Conservation (phyloP, 176 grass and related monocot species). For the Paspalum notatum region DNA sequence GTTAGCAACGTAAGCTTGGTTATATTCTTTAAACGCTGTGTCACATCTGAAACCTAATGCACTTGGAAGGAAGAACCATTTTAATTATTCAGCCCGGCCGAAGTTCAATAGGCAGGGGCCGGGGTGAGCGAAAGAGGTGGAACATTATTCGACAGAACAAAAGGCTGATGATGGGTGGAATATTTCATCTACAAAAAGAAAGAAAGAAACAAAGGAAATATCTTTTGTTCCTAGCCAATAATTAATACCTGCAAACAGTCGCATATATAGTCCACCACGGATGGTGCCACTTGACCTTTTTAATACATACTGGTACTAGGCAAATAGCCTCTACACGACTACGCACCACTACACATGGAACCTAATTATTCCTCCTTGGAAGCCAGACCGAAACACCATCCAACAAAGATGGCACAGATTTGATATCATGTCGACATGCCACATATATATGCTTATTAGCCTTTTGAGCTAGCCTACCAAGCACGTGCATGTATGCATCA, state of each 20-base stretch:
- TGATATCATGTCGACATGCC: conserved; percentile 30
- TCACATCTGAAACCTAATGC: conserved; percentile 52
- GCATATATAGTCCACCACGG: not conserved
- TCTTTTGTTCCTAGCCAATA: conserved; percentile 35
- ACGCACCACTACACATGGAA: conserved; percentile 30
- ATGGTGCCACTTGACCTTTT: conserved; percentile 38
- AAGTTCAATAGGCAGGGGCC: not conserved
- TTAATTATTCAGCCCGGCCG: not conserved
- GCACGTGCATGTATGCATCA: conserved; percentile 10
- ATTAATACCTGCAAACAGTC: conserved; percentile 9
- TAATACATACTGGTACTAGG: not conserved
- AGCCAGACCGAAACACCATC: conserved; percentile 31
- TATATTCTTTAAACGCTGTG: conserved; percentile 19
- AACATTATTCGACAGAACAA: conserved; percentile 43
- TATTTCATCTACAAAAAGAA: not conserved
- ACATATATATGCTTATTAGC: not conserved
- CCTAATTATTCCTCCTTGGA: conserved; percentile 45
- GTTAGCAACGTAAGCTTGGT: no score
- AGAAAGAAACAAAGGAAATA: conserved; percentile 21
- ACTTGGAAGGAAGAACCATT: conserved; percentile 37
- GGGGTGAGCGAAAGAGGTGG: conserved; percentile 32
- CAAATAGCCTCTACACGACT: not conserved
- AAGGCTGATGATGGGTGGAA: conserved; percentile 22
- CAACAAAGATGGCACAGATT: conserved; percentile 39
- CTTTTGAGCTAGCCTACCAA: conserved; percentile 37